These are phyloP conservation scores for Saururus chinensis DNA, from an alignment of 164 flowering plant genomes.

Conservation along the genomic window DNA sequence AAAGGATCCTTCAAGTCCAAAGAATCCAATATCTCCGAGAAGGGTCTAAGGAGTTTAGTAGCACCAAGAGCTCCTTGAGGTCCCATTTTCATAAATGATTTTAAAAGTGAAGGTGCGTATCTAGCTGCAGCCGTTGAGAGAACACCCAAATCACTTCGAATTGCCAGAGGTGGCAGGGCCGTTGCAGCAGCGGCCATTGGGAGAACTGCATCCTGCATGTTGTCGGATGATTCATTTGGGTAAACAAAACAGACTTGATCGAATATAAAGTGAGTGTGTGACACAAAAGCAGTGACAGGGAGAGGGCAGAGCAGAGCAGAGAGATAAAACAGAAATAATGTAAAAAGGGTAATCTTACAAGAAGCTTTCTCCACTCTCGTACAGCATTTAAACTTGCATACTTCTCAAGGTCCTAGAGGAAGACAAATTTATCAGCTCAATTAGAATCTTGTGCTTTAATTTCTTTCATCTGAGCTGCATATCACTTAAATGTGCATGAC, in stretches of 20 bases:
- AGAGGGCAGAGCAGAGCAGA: background rate
- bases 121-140: constrained; percentile 81
- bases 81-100: constrained; percentile 84
- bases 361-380: constrained; percentile 82
- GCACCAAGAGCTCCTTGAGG: constrained; percentile 92
- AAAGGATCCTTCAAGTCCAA: constrained; percentile 79
- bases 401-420: constrained; percentile 72
- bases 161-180: constrained; percentile 92
- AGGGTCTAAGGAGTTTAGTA: constrained; percentile 84
- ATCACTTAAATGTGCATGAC: background rate
- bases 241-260: background rate
- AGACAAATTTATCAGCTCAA: background rate
- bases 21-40: constrained; percentile 79
- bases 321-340: background rate
- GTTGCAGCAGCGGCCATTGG: constrained; percentile 91
- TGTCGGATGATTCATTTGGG: constrained; percentile 5
- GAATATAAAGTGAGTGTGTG: too few relatives aligned
- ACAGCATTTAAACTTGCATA: constrained; percentile 69
- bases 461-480: background rate
- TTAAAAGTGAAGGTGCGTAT: constrained; percentile 81
- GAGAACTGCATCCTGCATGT: constrained; percentile 68
- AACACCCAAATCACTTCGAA: constrained; percentile 85
- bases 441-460: background rate
- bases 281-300: too few relatives aligned
- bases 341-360: constrained; percentile 25